Base-by-base conservation (phyloP, 2,329 filamentous ascomycete species). In the Colletotrichum falcatum region DNA sequence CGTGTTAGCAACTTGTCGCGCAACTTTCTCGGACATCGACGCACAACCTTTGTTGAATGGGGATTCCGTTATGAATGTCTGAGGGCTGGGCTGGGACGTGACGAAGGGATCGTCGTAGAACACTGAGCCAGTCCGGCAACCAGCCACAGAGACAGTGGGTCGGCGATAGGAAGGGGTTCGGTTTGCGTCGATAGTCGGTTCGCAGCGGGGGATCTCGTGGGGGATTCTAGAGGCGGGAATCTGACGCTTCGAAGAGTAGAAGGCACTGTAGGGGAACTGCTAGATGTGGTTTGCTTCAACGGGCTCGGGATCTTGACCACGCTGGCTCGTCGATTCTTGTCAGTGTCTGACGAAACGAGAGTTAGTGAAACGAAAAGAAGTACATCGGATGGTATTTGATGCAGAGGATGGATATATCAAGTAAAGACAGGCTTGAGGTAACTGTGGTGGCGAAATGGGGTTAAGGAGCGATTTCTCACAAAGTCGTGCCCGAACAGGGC, bases 261-360 rank as follows among this genome's bases (percentile, higher is more conserved):
- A 3, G 48, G 55, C 18, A 44, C 33, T 18, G 60, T 20, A 8
- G 42, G 39, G 3, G 37, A 28, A 33, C 26, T 66, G 20, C 49
- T 56, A 11, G 42, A 42, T 5, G 23, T 28, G 33, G 33, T n/a
- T 12, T 7, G 28, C 46, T 58, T 58, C 37, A 42, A 28, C n/a
- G 62, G 56, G 23, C 39, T 66, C 12, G 46, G 18, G 16, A 59
- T 14, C 26, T 42, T 30, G 28, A 70, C 42, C 35, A 70, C 48
- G 3, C 63, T 66, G 11, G 66, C 66, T 56, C 66, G 58, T 44
- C 65, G 64, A 33, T 66, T 56, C 16, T 51, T n/a, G 42, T 70
- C 66, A 14, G 55, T 70, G 20, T 61, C 66, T 70, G 26, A 26
- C 6, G 16, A 8, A 30, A 26, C 11, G n/a, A 42, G 11, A 61